Percentiles rank a stretch among this genome's conserved stretches.
phyloP scores from a whole-genome alignment of 345 rosid species.

The Murraya paniculata region DNA sequence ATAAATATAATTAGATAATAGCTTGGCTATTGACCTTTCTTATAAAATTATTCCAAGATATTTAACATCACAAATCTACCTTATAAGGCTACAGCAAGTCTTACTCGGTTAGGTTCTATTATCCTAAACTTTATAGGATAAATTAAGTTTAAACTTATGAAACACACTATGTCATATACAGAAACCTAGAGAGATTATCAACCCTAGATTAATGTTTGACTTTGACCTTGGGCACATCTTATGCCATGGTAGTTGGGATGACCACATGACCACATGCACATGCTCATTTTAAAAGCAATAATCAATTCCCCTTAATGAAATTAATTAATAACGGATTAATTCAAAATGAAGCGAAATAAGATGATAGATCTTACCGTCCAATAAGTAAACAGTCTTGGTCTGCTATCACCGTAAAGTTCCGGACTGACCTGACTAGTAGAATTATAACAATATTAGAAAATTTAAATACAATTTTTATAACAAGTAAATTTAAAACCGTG shows the following conservation, averaged over 20 bases:
- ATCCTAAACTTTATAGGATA: too few relatives aligned
- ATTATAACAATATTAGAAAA: slow-evolving; percentile 55
- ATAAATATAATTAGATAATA: too few relatives aligned
- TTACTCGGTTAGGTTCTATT: too few relatives aligned
- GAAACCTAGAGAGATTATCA: neutral
- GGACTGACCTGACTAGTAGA: slow-evolving; percentile 99
- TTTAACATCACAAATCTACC: neutral
- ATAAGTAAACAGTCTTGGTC: slow-evolving; percentile 91
- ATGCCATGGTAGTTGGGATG: neutral
- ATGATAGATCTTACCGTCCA: slow-evolving; percentile 73
- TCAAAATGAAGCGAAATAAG: neutral
- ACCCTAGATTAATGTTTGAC: slow-evolving; percentile 15
- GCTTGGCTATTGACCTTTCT: too few relatives aligned
- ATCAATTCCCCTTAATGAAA: neutral
- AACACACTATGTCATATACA: too few relatives aligned
- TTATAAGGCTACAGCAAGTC: neutral
- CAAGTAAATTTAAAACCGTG: too few relatives aligned
- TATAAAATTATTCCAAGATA: too few relatives aligned
- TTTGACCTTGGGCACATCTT: neutral
- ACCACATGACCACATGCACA: neutral
- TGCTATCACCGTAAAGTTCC: slow-evolving; percentile 97
- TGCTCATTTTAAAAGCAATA: neutral
- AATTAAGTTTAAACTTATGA: too few relatives aligned
- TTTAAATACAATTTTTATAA: neutral
- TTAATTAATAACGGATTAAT: neutral